Percentiles rank a stretch among this genome's conserved stretches.
Evolutionary conservation across 2,329 filamentous ascomycete species (phyloP).

Genomic region (Coniella vitis): DNA sequence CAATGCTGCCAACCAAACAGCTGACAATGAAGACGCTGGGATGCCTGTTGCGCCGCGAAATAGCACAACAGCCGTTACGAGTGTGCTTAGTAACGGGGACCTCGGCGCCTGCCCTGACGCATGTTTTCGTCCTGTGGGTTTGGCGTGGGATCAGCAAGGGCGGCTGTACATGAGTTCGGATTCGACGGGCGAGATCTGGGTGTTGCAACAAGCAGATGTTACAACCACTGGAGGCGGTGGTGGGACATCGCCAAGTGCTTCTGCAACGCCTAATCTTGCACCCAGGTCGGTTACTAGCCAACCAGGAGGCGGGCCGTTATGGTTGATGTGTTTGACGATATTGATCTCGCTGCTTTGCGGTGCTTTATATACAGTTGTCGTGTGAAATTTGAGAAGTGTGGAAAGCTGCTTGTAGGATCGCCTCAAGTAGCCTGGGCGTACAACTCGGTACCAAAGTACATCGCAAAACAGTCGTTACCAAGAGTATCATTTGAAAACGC

Average conservation of each 20-base stretch:
- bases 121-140: constrained; percentile 58
- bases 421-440: too few relatives aligned
- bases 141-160: constrained; percentile 44
- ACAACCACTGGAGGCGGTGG: background rate
- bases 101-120: constrained; percentile 43
- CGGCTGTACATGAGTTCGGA: constrained; percentile 59
- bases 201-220: constrained; percentile 31
- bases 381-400: constrained; percentile 1
- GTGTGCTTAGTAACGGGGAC: constrained; percentile 51
- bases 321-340: constrained; percentile 16
- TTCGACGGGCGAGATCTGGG: constrained; percentile 58
- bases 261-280: constrained; percentile 17
- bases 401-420: too few relatives aligned
- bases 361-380: constrained; percentile 13
- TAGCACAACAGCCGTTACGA: constrained; percentile 40
- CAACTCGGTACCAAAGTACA: too few relatives aligned
- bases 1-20: constrained; percentile 27
- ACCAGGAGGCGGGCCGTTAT: constrained; percentile 7
- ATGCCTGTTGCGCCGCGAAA: constrained; percentile 29
- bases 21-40: background rate
- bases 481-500: too few relatives aligned
- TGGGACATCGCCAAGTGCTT: constrained; percentile 5
- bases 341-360: constrained; percentile 18
- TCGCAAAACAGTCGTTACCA: too few relatives aligned
- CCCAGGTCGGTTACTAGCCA: constrained; percentile 13